A percentile compares a stretch with the other conserved stretches of the same genome.
Evolutionary conservation across 768 basidiomycete genomes (phyloP).

Genomic region (Xerocomus brunneocitrinus): DNA sequence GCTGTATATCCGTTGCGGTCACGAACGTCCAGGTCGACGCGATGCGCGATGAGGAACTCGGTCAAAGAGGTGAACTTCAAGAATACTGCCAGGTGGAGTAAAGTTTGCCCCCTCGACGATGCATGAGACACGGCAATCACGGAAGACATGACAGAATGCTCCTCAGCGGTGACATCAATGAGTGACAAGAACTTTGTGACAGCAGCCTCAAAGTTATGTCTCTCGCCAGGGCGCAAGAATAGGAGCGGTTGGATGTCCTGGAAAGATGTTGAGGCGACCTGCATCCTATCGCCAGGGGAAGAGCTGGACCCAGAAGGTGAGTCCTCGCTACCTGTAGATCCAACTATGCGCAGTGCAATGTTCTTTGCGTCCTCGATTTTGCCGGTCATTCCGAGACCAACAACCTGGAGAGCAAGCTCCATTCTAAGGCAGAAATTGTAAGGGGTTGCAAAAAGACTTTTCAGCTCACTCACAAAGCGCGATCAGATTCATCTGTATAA

Average conservation of each 20-base stretch:
- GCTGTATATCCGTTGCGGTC: conserved; percentile 91
- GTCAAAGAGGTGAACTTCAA: conserved; percentile 71
- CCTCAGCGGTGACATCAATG: conserved; percentile 59
- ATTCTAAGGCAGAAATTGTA: conserved; percentile 50
- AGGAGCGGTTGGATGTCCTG: conserved; percentile 57
- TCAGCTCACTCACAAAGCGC: conserved; percentile 64
- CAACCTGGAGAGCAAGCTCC: conserved; percentile 93
- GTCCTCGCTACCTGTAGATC: conserved; percentile 56
- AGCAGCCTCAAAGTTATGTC: conserved; percentile 64
- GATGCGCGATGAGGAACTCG: conserved; percentile 64
- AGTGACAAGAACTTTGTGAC: conserved; percentile 79
- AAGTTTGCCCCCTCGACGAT: conserved; percentile 72
- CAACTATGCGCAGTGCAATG: conserved; percentile 90
- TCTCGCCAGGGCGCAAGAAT: conserved; percentile 49
- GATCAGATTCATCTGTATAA: conserved; percentile 86
- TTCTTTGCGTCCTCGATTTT: conserved; percentile 91
- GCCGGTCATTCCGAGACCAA: conserved; percentile 95
- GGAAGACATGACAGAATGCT: conserved; percentile 38
- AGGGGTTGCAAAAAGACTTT: conserved; percentile 4
- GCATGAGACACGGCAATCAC: conserved; percentile 62
- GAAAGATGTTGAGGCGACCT: conserved; percentile 42
- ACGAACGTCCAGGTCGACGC: conserved; percentile 74
- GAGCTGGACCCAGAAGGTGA: conserved; percentile 33
- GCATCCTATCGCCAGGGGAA: conserved; percentile 46
- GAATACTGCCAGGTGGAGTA: conserved; percentile 84